phyloP scores from a whole-genome alignment of 495 filamentous ascomycete genomes.

The Rhizodiscina lignyota region DNA sequence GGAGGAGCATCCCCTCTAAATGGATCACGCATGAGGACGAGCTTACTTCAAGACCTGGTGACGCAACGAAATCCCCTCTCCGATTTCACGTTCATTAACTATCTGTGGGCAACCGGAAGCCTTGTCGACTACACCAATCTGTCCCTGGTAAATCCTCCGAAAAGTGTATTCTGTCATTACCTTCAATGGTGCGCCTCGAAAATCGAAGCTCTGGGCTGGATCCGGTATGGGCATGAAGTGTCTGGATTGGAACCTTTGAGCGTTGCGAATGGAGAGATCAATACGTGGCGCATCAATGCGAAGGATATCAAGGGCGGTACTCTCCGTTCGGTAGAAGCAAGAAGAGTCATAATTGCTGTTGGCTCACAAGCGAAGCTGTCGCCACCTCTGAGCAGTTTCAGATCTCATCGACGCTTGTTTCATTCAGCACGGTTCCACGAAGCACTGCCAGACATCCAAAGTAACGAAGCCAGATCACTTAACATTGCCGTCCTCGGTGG shows the following conservation, averaged over 20 bases:
- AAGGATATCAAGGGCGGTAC: not conserved
- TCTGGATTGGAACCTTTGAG: constrained; percentile 3
- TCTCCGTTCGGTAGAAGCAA: not conserved
- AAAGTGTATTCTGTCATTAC: constrained; percentile 7
- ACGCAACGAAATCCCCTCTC: constrained; percentile 9
- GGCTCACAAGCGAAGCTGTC: not conserved
- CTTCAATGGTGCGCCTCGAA: constrained; percentile 8
- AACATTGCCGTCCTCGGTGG: not conserved
- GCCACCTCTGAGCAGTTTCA: not conserved
- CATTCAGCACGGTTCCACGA: not conserved
- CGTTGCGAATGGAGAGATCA: not conserved
- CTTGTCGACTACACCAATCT: constrained; percentile 12
- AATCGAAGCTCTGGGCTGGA: constrained; percentile 4
- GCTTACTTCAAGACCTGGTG: constrained; percentile 9
- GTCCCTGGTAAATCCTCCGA: constrained; percentile 5
- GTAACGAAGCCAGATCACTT: not conserved
- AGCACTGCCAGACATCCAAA: not conserved
- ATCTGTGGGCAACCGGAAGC: constrained; percentile 3
- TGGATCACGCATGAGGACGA: constrained; percentile 5
- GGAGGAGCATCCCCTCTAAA: constrained; percentile 1
- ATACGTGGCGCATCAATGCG: constrained; percentile 1
- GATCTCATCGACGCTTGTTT: not conserved
- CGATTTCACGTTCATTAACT: constrained; percentile 8
- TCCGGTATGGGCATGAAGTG: constrained; percentile 6
- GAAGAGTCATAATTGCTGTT: not conserved